Percentiles rank a stretch among this genome's conserved stretches.
These are phyloP conservation scores for Neopestalotiopsis rosae DNA, from an alignment of 2,329 filamentous ascomycete genomes.

Conservation along the genomic window DNA sequence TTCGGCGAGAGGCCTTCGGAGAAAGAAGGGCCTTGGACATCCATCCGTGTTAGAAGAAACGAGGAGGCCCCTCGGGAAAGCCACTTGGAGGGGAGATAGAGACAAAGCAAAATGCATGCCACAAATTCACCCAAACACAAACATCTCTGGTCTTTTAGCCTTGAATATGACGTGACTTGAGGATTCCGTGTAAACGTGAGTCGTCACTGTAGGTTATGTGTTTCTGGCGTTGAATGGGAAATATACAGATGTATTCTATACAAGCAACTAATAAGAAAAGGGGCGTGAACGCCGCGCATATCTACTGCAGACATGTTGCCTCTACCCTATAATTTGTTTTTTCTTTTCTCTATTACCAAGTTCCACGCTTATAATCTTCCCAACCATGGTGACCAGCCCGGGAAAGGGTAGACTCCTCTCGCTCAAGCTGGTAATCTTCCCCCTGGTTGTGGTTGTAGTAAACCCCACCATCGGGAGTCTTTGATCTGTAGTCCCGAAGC, in stretches of 20 bases:
- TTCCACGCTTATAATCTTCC: background rate
- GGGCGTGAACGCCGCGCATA: background rate
- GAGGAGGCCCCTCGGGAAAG: background rate
- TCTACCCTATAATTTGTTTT: background rate
- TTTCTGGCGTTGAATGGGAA: background rate
- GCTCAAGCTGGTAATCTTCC: too few species aligned
- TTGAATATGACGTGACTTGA: too few species aligned
- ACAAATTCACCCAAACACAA: background rate
- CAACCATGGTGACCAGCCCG: background rate
- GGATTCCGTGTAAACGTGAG: background rate
- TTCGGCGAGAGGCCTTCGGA: background rate
- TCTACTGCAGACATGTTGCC: background rate
- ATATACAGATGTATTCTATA: background rate
- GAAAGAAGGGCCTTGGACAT: background rate
- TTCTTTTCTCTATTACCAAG: slow-evolving; percentile 11
- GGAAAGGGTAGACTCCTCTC: too few species aligned
- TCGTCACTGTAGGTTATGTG: background rate
- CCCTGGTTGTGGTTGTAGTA: too few species aligned
- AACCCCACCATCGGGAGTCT: too few species aligned
- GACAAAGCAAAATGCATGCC: slow-evolving; percentile 3
- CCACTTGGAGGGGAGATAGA: background rate
- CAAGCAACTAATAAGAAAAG: background rate
- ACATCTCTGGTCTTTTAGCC: background rate
- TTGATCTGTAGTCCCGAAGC: too few species aligned
- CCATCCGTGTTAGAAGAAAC: background rate